Percentiles rank a stretch among this genome's conserved stretches.
These are phyloP conservation scores for Chalciporus sphaerocephalus DNA, from an alignment of 768 basidiomycete species.

Conservation along the genomic window DNA sequence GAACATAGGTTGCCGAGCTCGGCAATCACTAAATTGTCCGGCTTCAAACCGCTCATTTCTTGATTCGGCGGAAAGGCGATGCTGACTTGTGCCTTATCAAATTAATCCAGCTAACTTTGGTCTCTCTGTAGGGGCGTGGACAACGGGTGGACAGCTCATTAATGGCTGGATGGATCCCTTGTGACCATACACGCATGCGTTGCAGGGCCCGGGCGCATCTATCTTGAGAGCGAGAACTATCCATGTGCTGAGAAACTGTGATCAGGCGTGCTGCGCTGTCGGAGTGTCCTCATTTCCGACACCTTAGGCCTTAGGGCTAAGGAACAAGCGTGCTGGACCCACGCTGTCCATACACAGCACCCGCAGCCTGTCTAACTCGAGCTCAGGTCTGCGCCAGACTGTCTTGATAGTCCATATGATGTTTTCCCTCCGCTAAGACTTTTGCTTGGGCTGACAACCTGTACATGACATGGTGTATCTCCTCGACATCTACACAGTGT, in stretches of 20 bases:
- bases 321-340: background rate
- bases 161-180: slow-evolving; percentile 18
- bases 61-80: slow-evolving; percentile 20
- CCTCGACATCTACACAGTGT: slow-evolving; percentile 4
- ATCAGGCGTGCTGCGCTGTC: background rate
- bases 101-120: slow-evolving; percentile 17
- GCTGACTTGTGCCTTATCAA: slow-evolving; percentile 18
- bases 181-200: slow-evolving; percentile 20
- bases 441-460: too few relatives aligned
- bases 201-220: slow-evolving; percentile 15
- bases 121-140: slow-evolving; percentile 16
- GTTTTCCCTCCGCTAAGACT: too few relatives aligned
- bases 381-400: too few relatives aligned
- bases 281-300: background rate
- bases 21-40: slow-evolving; percentile 36
- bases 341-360: background rate
- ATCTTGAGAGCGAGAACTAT: slow-evolving; percentile 2
- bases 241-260: background rate
- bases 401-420: too few relatives aligned
- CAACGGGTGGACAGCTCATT: slow-evolving; percentile 15
- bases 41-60: slow-evolving; percentile 33
- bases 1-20: slow-evolving; percentile 35
- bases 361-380: too few relatives aligned
- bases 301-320: background rate
- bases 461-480: too few relatives aligned